These are phyloP conservation scores for Tagetes erecta DNA, from an alignment of 129 eudicot species.

Conservation along the genomic window DNA sequence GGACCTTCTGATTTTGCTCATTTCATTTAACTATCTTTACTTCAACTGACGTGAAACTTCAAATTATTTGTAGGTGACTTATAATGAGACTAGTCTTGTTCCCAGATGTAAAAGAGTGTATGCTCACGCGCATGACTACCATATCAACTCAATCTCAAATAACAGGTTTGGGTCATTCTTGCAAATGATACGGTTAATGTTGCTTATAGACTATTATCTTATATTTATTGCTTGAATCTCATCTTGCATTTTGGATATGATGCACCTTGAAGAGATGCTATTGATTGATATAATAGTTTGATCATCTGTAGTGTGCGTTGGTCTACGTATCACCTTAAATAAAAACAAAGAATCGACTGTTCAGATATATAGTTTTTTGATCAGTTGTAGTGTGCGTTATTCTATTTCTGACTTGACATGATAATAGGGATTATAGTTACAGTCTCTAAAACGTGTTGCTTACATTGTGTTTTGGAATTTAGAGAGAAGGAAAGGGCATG, in stretches of 20 bases:
- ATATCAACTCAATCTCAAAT: constrained; percentile 93
- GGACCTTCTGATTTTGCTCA: background rate
- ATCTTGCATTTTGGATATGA: constrained; percentile 18
- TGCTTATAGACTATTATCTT: constrained; percentile 4
- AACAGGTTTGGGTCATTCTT: constrained; percentile 59
- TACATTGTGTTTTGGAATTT: background rate
- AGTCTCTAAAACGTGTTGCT: background rate
- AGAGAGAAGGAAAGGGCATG: background rate
- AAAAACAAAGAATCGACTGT: background rate
- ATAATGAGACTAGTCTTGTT: constrained; percentile 81
- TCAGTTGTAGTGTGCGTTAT: background rate
- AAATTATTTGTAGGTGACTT: constrained; percentile 64
- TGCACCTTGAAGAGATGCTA: constrained; percentile 20
- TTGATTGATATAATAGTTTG: background rate
- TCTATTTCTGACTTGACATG: background rate
- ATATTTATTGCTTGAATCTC: constrained; percentile 17
- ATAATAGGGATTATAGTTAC: background rate
- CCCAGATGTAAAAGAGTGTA: constrained; percentile 98
- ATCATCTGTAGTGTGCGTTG: background rate
- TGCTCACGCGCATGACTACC: constrained; percentile 99
- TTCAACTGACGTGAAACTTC: constrained; percentile 12
- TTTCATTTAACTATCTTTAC: background rate
- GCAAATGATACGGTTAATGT: background rate
- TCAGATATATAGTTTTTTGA: background rate
- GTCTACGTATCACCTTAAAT: constrained; percentile 16